phyloP scores from a whole-genome alignment of 2,329 filamentous ascomycete genomes.

The Sarocladium brachiariae region DNA sequence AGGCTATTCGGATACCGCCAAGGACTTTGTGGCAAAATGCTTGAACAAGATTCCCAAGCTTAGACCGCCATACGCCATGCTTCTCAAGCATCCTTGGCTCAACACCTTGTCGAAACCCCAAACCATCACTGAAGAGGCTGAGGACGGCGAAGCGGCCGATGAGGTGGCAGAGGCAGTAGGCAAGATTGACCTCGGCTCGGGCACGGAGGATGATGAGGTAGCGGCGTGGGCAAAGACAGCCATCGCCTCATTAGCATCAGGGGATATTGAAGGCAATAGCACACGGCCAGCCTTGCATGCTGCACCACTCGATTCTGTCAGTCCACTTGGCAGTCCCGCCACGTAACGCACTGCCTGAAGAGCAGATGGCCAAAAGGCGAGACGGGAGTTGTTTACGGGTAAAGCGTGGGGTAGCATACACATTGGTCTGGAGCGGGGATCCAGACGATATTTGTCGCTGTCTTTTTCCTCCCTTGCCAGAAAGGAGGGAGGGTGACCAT shows the following conservation, averaged over 20 bases:
- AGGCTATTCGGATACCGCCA: slow-evolving; percentile 71
- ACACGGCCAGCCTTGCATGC: slow-evolving; percentile 80
- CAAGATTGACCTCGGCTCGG: slow-evolving; percentile 33
- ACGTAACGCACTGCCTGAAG: neutral
- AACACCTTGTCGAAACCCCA: slow-evolving; percentile 65
- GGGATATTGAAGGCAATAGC: slow-evolving; percentile 37
- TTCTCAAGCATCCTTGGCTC: slow-evolving; percentile 87
- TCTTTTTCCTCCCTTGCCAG: slow-evolving; percentile 7
- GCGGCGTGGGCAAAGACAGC: slow-evolving; percentile 75
- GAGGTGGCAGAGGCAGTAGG: slow-evolving; percentile 36
- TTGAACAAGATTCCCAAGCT: slow-evolving; percentile 88
- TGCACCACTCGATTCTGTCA: slow-evolving; percentile 72
- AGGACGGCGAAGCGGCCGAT: slow-evolving; percentile 49
- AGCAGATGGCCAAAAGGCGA: no score
- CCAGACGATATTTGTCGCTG: slow-evolving; percentile 11
- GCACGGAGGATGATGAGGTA: slow-evolving; percentile 67
- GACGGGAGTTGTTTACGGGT: no score
- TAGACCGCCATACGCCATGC: slow-evolving; percentile 87
- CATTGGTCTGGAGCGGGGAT: slow-evolving; percentile 14
- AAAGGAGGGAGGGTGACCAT: no score
- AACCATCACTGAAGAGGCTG: slow-evolving; percentile 65
- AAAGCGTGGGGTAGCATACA: neutral
- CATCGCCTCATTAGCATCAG: slow-evolving; percentile 51
- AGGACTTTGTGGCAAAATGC: slow-evolving; percentile 82
- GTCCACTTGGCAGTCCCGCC: slow-evolving; percentile 39